Conservation (phyloP, 352 stramenopile species). For the Discostella stelligera region DNA sequence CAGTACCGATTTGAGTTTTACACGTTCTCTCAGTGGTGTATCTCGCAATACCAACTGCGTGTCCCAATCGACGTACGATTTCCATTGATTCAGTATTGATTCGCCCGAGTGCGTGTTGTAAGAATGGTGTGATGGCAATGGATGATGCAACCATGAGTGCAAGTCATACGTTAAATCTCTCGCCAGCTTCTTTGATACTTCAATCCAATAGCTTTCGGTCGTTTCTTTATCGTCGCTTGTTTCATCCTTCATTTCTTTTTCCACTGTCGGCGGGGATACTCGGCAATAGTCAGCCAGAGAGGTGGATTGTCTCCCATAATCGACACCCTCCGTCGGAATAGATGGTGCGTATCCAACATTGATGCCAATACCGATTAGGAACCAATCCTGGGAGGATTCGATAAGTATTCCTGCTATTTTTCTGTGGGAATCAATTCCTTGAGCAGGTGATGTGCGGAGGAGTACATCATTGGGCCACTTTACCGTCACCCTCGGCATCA, state of each 20-base stretch:
- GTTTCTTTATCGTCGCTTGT: background rate
- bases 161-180: conserved; percentile 38
- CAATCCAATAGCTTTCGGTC: conserved; percentile 37
- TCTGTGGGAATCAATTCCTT: conserved; percentile 22
- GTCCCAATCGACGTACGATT: conserved; percentile 53
- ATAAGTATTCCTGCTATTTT: conserved; percentile 83
- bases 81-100: conserved; percentile 48
- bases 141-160: conserved; percentile 44
- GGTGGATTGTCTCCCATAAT: conserved; percentile 57
- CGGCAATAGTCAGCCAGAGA: conserved; percentile 58
- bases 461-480: conserved; percentile 86
- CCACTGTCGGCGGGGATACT: background rate
- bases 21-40: conserved; percentile 36
- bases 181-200: conserved; percentile 35
- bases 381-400: conserved; percentile 70
- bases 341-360: conserved; percentile 74
- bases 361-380: conserved; percentile 81
- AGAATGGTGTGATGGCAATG: background rate
- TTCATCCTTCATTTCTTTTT: background rate
- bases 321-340: conserved; percentile 43
- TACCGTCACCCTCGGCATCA: conserved; percentile 54
- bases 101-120: conserved; percentile 12
- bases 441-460: conserved; percentile 35
- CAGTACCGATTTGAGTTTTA: conserved; percentile 36
- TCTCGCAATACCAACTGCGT: conserved; percentile 48